Base-by-base conservation (phyloP, 2,329 filamentous ascomycete genomes). In the Fusarium setosum region DNA sequence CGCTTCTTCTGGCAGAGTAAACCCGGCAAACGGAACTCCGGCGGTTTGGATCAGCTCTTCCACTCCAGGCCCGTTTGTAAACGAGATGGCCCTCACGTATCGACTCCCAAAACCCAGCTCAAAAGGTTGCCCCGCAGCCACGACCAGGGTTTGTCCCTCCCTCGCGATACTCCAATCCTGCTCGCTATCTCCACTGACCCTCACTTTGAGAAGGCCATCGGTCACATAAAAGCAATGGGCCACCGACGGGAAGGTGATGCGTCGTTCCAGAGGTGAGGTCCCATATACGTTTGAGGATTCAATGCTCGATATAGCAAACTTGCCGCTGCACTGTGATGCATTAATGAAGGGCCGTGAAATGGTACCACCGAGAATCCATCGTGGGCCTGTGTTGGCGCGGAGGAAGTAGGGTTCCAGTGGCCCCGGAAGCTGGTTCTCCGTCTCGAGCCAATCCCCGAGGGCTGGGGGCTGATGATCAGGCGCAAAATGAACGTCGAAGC, bases 401-500 rank as follows among this genome's bases (percentile, higher is more conserved):
- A 88, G 72, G 54, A 83, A 88, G 67, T 86, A 88, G 0, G 81
- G 78, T 59, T 79, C 70, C 15, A 76, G 58, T 5, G 69, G 69
- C 0, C 74, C 79, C 0, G 82, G 79, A 3, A 85, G 73, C 4
- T 40, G 49, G 24, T 77, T 79, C 45, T 85, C 83, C 1, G 67
- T 69, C 4, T 70, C 73, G 12, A 75, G 68, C 81, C 82, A 85
- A 0, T 80, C 78, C 2, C 71, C 72, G 0, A 82, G 76, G 12
- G 77, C 80, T 2, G 82, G 83, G 0, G 81, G 77, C 31, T 80
- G 58, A 61, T 85, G 83, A 50, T 85, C 77, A 5, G 81, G 80
- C 45, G 79, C 78, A 49, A 85, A 86, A 3, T 86, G 76, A 51
- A 88, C 84, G 64, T 88, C 86, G 68, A 84, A 88, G 13, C 82